Evolutionary conservation across 2,329 filamentous ascomycete genomes (phyloP).

Genomic region (Cryphonectria nitschkei): DNA sequence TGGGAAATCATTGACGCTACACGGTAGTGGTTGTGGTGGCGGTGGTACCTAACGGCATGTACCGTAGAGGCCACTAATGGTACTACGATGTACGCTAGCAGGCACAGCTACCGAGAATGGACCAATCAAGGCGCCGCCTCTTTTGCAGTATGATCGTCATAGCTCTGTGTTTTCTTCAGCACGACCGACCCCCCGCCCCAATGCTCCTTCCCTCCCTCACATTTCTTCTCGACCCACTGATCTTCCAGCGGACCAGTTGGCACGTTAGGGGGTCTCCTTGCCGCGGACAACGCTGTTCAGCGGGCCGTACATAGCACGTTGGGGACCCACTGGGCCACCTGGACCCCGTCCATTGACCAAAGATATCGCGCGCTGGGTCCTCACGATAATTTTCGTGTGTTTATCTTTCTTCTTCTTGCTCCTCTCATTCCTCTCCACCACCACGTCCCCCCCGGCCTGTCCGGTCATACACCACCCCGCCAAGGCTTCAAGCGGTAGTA

Average conservation of each 20-base stretch:
- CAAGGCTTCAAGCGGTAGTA: neutral
- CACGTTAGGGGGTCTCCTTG: neutral
- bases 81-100: neutral
- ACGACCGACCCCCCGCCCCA: neutral
- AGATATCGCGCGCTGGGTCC: constrained; percentile 6
- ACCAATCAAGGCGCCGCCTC: constrained; percentile 1
- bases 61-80: neutral
- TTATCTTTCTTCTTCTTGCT: neutral
- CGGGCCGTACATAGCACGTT: neutral
- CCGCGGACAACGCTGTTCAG: constrained; percentile 7
- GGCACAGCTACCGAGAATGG: neutral
- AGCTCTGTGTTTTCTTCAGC: neutral
- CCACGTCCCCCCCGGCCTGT: neutral
- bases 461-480: constrained; percentile 5
- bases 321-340: constrained; percentile 7
- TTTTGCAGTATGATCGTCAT: neutral
- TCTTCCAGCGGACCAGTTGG: neutral
- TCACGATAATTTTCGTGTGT: constrained; percentile 10
- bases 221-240: neutral
- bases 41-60: neutral
- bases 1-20: neutral
- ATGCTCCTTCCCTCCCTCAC: neutral
- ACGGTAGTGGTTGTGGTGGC: neutral
- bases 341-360: constrained; percentile 3
- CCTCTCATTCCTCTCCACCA: neutral